Base-by-base conservation (phyloP, 495 filamentous ascomycete species). In the Penicillium atrosanguineum region DNA sequence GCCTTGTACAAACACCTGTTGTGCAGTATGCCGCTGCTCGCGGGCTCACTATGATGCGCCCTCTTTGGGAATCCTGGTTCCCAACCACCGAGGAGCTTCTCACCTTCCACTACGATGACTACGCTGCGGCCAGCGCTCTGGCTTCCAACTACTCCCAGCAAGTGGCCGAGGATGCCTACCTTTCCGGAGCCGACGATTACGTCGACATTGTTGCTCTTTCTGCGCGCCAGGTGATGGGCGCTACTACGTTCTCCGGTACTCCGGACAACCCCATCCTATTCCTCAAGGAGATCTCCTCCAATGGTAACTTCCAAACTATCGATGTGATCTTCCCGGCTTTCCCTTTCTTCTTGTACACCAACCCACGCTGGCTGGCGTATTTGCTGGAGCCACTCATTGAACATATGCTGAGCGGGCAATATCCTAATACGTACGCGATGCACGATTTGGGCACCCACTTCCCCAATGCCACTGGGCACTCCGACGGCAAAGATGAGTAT, bases 251-350 rank as follows among this genome's bases (percentile, higher is more conserved):
- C 64, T 82, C 90, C 0, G 93, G 93, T 1, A 96, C 92, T 4
- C 88, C 87, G 0, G 87, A 93, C 3, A 76, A 85, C 53, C 90
- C 92, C 0, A 82, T 96, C 44, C 66, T 97, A 9, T 96, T 96
- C 69, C 70, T 96, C 51, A 97, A 97, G 68, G 93, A 97, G 68
- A 97, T 97, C 50, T 95, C 90, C 2, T 94, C 89, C 3, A 89
- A 96, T 62, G 93, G 93, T 3, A 96, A 97, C 64, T 88, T 87
- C 72, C 91, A 97, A 61, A 97, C 93, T 1, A 91, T 97, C 26
- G 93, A 97, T 75, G 91, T 97, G 63, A 96, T 97, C 62, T 97
- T 95, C 79, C 93, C 93, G 0, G 79, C 91, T 1, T 96, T 92
- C 69, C 90, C 93, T 0, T 97, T 96, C 78, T 96, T 96, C 76